Conservation (phyloP, 768 basidiomycete species). For the Boletales sp. region DNA sequence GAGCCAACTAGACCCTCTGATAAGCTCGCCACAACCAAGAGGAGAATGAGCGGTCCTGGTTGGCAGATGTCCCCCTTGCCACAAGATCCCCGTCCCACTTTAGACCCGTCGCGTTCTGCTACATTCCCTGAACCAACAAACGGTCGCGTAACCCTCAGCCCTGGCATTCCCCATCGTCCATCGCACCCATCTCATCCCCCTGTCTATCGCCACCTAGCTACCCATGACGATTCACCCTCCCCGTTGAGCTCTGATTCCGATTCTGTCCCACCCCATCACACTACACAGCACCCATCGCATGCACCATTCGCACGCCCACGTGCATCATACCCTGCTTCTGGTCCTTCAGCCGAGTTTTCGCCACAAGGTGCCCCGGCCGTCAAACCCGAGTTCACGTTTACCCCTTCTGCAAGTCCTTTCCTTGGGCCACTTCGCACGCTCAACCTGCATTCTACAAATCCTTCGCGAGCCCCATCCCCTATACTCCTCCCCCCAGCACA, state of each 20-base stretch:
- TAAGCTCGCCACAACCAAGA: constrained; percentile 30
- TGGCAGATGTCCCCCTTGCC: constrained; percentile 49
- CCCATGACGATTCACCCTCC: constrained; percentile 63
- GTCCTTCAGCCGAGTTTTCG: constrained; percentile 29
- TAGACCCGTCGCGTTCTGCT: constrained; percentile 16
- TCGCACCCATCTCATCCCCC: constrained; percentile 35
- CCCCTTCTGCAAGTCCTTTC: constrained; percentile 78
- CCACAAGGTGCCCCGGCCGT: constrained; percentile 20
- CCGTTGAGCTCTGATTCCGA: constrained; percentile 68
- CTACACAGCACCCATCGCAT: constrained; percentile 29
- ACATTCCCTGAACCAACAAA: constrained; percentile 13
- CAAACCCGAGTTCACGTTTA: constrained; percentile 42
- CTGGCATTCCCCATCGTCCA: constrained; percentile 35
- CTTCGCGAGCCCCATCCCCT: constrained; percentile 71
- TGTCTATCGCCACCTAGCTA: constrained; percentile 30
- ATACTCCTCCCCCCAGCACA: constrained; percentile 57
- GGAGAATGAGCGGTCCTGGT: constrained; percentile 54
- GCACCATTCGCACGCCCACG: constrained; percentile 23
- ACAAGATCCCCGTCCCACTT: constrained; percentile 28
- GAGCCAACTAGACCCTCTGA: constrained; percentile 21
- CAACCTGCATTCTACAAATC: constrained; percentile 67
- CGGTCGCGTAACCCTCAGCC: constrained; percentile 20
- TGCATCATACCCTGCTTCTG: constrained; percentile 20
- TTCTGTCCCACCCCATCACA: constrained; percentile 33
- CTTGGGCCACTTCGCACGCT: constrained; percentile 73